A percentile compares a stretch with the other conserved stretches of the same genome.
Conservation (phyloP, 2,329 filamentous ascomycete genomes). For the Beauveria caledonica region DNA sequence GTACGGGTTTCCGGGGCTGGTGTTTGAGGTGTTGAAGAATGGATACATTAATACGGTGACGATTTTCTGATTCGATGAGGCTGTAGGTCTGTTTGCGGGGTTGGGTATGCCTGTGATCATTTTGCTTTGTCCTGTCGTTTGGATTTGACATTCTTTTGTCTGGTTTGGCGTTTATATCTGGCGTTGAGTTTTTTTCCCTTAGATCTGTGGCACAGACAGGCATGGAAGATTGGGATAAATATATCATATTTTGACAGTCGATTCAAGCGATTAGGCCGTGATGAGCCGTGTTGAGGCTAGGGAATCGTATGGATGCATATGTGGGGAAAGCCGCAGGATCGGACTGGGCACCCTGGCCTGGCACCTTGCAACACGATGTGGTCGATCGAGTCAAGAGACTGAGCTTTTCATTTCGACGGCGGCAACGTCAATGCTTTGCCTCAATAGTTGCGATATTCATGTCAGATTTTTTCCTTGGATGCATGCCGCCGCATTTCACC, state of each 20-base stretch:
- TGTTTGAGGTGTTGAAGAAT: constrained; percentile 95
- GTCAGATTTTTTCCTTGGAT: not conserved
- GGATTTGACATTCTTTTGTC: not conserved
- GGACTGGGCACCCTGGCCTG: no score
- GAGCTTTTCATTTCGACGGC: no score
- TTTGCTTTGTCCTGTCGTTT: not conserved
- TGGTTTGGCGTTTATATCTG: not conserved
- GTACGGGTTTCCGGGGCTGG: constrained; percentile 85
- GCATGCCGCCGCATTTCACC: not conserved
- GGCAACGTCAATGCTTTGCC: no score
- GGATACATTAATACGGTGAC: constrained; percentile 83
- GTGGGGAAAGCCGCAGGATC: not conserved
- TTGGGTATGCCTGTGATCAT: not conserved
- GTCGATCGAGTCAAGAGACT: no score
- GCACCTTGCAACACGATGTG: no score
- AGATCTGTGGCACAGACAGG: not conserved
- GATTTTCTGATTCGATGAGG: constrained; percentile 53
- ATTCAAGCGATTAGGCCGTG: not conserved
- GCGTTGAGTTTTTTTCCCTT: not conserved
- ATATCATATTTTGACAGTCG: not conserved
- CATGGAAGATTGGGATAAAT: not conserved
- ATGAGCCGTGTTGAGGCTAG: not conserved
- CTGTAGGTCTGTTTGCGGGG: not conserved
- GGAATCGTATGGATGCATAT: not conserved
- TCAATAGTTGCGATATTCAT: no score